phyloP scores from a whole-genome alignment of 2,329 filamentous ascomycete genomes.

The Cladosporium velox region DNA sequence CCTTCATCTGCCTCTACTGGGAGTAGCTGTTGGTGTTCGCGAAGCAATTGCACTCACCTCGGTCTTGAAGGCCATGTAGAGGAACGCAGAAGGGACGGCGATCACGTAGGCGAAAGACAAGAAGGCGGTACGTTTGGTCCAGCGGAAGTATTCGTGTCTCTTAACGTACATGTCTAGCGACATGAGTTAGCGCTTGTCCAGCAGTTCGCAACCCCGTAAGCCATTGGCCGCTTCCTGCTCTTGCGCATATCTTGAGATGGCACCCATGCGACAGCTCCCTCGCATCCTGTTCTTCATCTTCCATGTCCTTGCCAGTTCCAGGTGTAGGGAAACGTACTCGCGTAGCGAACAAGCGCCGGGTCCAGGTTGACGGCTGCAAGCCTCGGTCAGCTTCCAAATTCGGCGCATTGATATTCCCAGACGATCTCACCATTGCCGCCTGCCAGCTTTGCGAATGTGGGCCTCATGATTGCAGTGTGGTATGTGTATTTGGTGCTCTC shows the following conservation, averaged over 20 bases:
- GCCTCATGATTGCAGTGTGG: conserved; percentile 32
- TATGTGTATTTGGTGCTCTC: conserved; percentile 17
- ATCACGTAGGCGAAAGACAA: conserved; percentile 76
- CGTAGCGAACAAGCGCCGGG: conserved; percentile 60
- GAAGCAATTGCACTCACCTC: conserved; percentile 66
- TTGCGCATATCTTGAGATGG: neutral
- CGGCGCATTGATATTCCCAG: neutral
- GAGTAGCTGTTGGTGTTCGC: neutral
- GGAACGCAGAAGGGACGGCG: conserved; percentile 70
- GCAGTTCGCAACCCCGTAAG: neutral
- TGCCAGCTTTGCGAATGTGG: conserved; percentile 39
- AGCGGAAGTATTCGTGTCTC: conserved; percentile 93
- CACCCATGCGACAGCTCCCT: neutral
- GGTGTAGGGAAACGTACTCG: conserved; percentile 48
- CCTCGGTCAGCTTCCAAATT: conserved; percentile 24
- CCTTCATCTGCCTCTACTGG: neutral
- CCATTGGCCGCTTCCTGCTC: neutral
- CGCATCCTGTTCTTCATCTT: neutral
- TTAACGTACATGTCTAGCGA: conserved; percentile 75
- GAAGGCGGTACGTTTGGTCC: conserved; percentile 80
- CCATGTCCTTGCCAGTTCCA: conserved; percentile 34
- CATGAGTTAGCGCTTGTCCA: conserved; percentile 21
- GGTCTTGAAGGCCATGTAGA: conserved; percentile 73
- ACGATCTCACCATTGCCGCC: conserved; percentile 39
- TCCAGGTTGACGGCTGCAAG: conserved; percentile 52